Evolutionary conservation across 2,329 filamentous ascomycete genomes (phyloP).

Genomic region (Alternaria conjuncta): DNA sequence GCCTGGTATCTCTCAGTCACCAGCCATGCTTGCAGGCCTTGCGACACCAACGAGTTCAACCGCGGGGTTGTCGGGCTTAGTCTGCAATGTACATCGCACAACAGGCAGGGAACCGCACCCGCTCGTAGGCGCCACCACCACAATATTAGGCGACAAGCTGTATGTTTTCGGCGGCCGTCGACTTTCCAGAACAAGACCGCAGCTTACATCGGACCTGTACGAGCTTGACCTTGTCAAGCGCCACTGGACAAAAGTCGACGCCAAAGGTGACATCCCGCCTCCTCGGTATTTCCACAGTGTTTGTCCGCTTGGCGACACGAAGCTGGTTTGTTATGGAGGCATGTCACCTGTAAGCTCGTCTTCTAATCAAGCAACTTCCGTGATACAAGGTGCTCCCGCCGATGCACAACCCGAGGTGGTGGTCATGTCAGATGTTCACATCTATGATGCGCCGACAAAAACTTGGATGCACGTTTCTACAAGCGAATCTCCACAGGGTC

Average conservation of each 20-base stretch:
- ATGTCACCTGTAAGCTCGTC: slow-evolving; percentile 80
- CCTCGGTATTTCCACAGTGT: slow-evolving; percentile 97
- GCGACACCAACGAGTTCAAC: slow-evolving; percentile 53
- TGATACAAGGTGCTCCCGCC: slow-evolving; percentile 46
- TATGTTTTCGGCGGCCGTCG: slow-evolving; percentile 95
- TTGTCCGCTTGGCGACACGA: slow-evolving; percentile 90
- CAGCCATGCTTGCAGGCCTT: slow-evolving; percentile 46
- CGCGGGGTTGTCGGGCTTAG: slow-evolving; percentile 69
- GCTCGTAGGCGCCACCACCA: slow-evolving; percentile 92
- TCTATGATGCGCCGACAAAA: slow-evolving; percentile 83
- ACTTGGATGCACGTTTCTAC: slow-evolving; percentile 86
- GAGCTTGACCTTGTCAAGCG: slow-evolving; percentile 89
- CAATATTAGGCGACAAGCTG: slow-evolving; percentile 90
- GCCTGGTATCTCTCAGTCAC: slow-evolving; percentile 57
- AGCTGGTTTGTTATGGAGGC: slow-evolving; percentile 96
- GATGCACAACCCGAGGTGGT: slow-evolving; percentile 85
- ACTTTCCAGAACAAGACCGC: slow-evolving; percentile 81
- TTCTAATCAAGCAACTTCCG: slow-evolving; percentile 43
- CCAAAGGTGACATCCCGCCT: slow-evolving; percentile 82
- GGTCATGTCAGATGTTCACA: slow-evolving; percentile 97
- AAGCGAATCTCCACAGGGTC: slow-evolving; percentile 83
- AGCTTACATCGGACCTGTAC: slow-evolving; percentile 88
- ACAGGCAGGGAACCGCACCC: slow-evolving; percentile 91
- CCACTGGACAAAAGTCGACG: slow-evolving; percentile 91
- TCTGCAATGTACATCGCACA: slow-evolving; percentile 77